Evolutionary conservation across 441 rosid species (phyloP).

Genomic region (Mallotus japonicus): DNA sequence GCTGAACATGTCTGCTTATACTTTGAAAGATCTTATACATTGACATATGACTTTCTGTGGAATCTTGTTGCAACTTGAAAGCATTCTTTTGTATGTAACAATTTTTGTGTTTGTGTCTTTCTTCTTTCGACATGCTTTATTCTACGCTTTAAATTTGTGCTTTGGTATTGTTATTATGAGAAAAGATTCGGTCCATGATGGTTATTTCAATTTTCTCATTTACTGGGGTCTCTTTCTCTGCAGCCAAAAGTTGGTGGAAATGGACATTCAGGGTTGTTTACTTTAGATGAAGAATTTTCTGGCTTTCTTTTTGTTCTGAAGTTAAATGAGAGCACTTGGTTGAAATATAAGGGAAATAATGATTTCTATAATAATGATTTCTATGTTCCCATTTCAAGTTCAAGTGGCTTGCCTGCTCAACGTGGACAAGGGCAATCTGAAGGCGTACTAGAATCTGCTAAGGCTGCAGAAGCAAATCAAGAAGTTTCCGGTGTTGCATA

Average conservation of each 20-base stretch:
- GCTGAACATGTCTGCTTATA: neutral
- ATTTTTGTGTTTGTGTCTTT: neutral
- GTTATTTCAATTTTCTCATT: slow-evolving; percentile 24
- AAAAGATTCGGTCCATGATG: slow-evolving; percentile 1
- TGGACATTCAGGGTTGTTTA: slow-evolving; percentile 60
- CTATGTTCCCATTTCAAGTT: slow-evolving; percentile 60
- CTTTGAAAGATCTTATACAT: too few species aligned
- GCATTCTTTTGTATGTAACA: slow-evolving; percentile 1
- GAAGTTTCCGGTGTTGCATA: slow-evolving; percentile 42
- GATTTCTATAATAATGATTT: slow-evolving; percentile 64
- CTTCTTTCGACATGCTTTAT: neutral
- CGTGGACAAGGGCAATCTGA: slow-evolving; percentile 32
- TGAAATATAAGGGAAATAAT: slow-evolving; percentile 46
- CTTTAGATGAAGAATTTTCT: slow-evolving; percentile 53
- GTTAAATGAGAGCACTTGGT: slow-evolving; percentile 67
- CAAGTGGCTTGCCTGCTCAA: slow-evolving; percentile 40
- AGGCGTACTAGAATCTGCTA: slow-evolving; percentile 31
- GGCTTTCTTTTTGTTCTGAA: slow-evolving; percentile 90
- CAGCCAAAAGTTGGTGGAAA: slow-evolving; percentile 65
- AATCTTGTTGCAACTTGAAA: neutral
- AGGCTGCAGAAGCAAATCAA: slow-evolving; percentile 35
- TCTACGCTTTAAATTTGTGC: neutral
- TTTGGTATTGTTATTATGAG: neutral
- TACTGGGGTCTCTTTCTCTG: slow-evolving; percentile 29
- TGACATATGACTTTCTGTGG: too few species aligned